These are phyloP conservation scores for Coemansia furcata DNA, from an alignment of 192 early-diverging fungal species.

Conservation along the genomic window DNA sequence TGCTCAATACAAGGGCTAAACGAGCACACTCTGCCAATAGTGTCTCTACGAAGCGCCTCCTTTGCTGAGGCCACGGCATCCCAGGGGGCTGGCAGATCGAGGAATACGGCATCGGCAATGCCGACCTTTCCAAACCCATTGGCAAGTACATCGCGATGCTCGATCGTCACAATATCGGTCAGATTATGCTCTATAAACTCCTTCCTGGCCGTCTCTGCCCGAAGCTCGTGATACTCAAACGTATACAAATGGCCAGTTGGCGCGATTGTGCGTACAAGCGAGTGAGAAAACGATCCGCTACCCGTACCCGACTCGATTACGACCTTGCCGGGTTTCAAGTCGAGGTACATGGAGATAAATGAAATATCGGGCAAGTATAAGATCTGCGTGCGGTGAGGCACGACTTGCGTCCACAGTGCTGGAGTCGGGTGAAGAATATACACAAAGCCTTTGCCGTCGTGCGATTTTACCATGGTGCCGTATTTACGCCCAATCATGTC, in stretches of 20 bases:
- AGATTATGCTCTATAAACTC: conserved; percentile 84
- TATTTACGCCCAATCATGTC: conserved; percentile 86
- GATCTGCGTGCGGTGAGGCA: conserved; percentile 97
- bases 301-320: conserved; percentile 95
- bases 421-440: conserved; percentile 90
- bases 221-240: conserved; percentile 89
- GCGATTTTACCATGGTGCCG: conserved; percentile 71
- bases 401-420: conserved; percentile 89
- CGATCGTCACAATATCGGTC: conserved; percentile 62
- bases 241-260: conserved; percentile 88
- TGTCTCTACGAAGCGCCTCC: conserved; percentile 73
- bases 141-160: conserved; percentile 77
- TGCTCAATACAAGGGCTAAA: conserved; percentile 98
- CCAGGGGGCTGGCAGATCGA: conserved; percentile 97
- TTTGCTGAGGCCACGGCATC: conserved; percentile 86
- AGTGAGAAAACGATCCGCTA: conserved; percentile 97
- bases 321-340: conserved; percentile 78
- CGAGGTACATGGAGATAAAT: conserved; percentile 76
- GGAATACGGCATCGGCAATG: conserved; percentile 84
- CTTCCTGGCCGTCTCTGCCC: conserved; percentile 61
- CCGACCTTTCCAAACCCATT: conserved; percentile 75
- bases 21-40: conserved; percentile 84
- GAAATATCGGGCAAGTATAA: conserved; percentile 95
- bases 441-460: conserved; percentile 68
- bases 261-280: conserved; percentile 82